Conservation (phyloP, 2,329 filamentous ascomycete genomes). For the Microascus cirrosus region DNA sequence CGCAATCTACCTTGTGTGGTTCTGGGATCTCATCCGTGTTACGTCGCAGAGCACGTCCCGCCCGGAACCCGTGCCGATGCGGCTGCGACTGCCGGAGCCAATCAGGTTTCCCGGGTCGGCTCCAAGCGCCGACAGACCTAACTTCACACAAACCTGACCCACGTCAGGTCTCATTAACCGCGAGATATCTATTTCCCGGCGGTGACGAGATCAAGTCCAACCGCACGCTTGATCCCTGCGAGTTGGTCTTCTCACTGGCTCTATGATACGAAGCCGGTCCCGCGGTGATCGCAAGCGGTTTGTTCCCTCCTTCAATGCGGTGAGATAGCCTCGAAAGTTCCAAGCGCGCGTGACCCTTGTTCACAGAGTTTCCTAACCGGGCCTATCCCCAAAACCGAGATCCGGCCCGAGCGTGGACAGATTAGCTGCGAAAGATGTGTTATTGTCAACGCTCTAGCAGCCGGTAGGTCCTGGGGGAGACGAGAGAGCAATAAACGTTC, state of each 20-base stretch:
- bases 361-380: background rate
- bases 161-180: background rate
- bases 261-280: background rate
- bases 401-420: background rate
- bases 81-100: conserved; percentile 4
- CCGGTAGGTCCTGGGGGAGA: background rate
- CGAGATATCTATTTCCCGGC: background rate
- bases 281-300: background rate
- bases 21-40: background rate
- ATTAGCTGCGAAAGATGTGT: background rate
- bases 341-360: background rate
- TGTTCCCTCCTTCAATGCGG: background rate
- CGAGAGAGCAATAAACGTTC: background rate
- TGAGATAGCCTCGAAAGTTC: background rate
- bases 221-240: background rate
- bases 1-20: background rate
- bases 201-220: background rate
- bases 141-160: background rate
- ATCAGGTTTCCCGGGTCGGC: background rate
- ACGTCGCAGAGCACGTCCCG: background rate
- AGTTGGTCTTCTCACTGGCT: background rate
- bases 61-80: background rate
- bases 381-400: background rate
- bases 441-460: background rate
- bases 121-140: conserved; percentile 1